These are phyloP conservation scores for Alternaria consortialis DNA, from an alignment of 2,329 filamentous ascomycete species.

Conservation along the genomic window DNA sequence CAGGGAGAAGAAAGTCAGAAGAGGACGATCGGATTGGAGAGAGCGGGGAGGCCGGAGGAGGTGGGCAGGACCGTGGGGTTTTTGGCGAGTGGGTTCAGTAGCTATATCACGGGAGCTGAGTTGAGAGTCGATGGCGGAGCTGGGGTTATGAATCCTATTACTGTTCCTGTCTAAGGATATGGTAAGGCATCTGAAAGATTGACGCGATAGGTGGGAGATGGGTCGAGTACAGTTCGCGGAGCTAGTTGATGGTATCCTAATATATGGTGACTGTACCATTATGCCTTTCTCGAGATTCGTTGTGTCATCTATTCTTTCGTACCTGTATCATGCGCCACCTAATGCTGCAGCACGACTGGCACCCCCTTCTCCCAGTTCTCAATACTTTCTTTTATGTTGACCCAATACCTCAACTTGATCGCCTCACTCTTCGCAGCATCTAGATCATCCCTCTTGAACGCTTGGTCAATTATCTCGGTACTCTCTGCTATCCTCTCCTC, in stretches of 20 bases:
- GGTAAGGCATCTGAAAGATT: too few species aligned
- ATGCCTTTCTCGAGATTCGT: not conserved
- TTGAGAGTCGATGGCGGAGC: conserved; percentile 70
- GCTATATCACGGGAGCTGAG: conserved; percentile 69
- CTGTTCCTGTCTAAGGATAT: conserved; percentile 42
- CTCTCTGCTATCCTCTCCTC: conserved; percentile 70
- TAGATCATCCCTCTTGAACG: conserved; percentile 73
- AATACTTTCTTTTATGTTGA: conserved; percentile 82
- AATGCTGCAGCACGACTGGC: conserved; percentile 66
- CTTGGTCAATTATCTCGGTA: conserved; percentile 68
- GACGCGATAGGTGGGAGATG: not conserved
- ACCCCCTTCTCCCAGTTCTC: conserved; percentile 85
- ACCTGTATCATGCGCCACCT: not conserved
- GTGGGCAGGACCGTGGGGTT: conserved; percentile 69
- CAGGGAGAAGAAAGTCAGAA: conserved; percentile 61
- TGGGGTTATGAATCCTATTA: conserved; percentile 52
- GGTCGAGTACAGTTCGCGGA: too few species aligned
- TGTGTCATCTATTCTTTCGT: not conserved
- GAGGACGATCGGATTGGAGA: conserved; percentile 65
- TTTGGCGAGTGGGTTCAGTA: conserved; percentile 69
- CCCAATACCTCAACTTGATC: conserved; percentile 86
- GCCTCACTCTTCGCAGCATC: conserved; percentile 74
- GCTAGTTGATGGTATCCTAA: not conserved
- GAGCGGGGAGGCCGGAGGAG: conserved; percentile 65
- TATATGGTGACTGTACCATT: not conserved